A percentile compares a stretch with the other conserved stretches of the same genome.
These are phyloP conservation scores for Capillidium heterosporum DNA, from an alignment of 371 early-diverging fungal genomes.

Conservation along the genomic window DNA sequence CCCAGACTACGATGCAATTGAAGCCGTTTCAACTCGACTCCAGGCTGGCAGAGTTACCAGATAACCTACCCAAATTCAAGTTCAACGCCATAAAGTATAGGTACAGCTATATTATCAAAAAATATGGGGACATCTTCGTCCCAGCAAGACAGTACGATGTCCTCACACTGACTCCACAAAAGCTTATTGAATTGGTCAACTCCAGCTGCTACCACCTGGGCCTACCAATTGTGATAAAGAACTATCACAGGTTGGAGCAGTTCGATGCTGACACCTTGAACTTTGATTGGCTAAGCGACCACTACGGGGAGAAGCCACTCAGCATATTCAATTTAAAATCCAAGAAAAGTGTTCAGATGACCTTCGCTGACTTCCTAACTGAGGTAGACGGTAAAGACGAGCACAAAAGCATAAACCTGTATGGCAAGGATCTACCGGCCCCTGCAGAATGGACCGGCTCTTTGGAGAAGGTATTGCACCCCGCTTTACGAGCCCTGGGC, in stretches of 20 bases:
- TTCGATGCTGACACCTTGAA: not conserved
- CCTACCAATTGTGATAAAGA: not conserved
- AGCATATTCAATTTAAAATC: not conserved
- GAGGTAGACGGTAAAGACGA: not conserved
- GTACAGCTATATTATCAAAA: too few relatives aligned
- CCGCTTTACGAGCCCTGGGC: conserved; percentile 12
- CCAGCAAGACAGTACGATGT: too few relatives aligned
- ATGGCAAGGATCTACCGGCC: conserved; percentile 14
- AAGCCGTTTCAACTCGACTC: too few relatives aligned
- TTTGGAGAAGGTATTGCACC: conserved; percentile 9
- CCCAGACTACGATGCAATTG: too few relatives aligned
- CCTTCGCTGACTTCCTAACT: not conserved
- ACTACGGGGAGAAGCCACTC: not conserved
- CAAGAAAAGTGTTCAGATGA: not conserved
- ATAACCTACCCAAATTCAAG: too few relatives aligned
- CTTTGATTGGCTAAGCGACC: not conserved
- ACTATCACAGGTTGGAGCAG: not conserved
- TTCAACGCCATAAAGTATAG: too few relatives aligned
- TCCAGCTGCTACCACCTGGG: too few relatives aligned
- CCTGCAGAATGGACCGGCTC: conserved; percentile 11
- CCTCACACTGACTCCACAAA: too few relatives aligned
- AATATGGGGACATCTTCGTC: too few relatives aligned
- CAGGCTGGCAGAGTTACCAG: too few relatives aligned
- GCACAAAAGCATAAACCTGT: not conserved
- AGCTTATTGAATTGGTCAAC: too few relatives aligned